Percentiles rank a stretch among this genome's conserved stretches.
phyloP scores from a whole-genome alignment of 2,329 filamentous ascomycete genomes.

The Diaporthe sp. region DNA sequence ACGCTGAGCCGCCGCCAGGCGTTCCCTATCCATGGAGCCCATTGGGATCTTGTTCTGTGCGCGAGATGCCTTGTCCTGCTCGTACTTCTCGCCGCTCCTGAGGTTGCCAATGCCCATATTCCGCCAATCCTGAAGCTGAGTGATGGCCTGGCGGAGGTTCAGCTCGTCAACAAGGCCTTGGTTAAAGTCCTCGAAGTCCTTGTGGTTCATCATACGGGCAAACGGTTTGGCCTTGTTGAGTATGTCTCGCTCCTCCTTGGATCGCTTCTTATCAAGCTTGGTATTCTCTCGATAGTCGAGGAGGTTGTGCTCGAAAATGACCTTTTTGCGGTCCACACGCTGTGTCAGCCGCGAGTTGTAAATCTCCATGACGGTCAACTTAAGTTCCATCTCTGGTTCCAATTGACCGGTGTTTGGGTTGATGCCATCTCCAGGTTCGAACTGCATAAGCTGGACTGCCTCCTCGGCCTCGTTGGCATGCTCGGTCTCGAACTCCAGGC shows the following conservation, averaged over 20 bases:
- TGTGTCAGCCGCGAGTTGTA: slow-evolving; percentile 94
- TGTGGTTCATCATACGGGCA: slow-evolving; percentile 94
- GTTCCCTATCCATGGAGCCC: slow-evolving; percentile 86
- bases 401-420: slow-evolving; percentile 86
- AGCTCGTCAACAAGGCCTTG: slow-evolving; percentile 91
- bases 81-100: slow-evolving; percentile 90
- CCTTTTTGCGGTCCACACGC: slow-evolving; percentile 93
- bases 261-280: slow-evolving; percentile 91
- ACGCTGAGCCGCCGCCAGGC: slow-evolving; percentile 78
- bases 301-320: slow-evolving; percentile 94
- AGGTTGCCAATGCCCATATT: slow-evolving; percentile 86
- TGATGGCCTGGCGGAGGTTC: slow-evolving; percentile 89
- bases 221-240: slow-evolving; percentile 96
- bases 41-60: slow-evolving; percentile 78
- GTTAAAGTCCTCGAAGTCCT: slow-evolving; percentile 89
- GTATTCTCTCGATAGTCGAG: slow-evolving; percentile 94
- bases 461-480: slow-evolving; percentile 98
- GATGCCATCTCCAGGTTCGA: slow-evolving; percentile 94
- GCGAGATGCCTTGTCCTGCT: slow-evolving; percentile 85
- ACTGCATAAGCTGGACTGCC: slow-evolving; percentile 97
- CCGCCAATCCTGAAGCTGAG: slow-evolving; percentile 95
- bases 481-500: slow-evolving; percentile 96
- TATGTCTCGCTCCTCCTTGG: slow-evolving; percentile 93
- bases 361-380: slow-evolving; percentile 98
- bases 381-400: slow-evolving; percentile 96